Evolutionary conservation across 306 rosid genomes (phyloP).

Genomic region (Lathyrus tuberosus): DNA sequence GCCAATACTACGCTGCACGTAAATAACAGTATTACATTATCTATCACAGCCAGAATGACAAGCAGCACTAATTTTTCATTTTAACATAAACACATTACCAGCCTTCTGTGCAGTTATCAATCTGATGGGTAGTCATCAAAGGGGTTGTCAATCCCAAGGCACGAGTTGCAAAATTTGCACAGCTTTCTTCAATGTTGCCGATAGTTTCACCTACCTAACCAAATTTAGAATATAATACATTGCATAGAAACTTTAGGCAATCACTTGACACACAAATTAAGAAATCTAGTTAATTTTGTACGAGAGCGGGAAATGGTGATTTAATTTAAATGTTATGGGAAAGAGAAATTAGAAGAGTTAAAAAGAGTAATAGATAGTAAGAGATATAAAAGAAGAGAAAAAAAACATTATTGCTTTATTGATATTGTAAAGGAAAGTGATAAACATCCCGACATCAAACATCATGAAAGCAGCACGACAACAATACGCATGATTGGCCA

Average conservation of each 20-base stretch:
- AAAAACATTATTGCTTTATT: too few species aligned
- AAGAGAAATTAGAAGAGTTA: too few species aligned
- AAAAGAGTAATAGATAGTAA: too few species aligned
- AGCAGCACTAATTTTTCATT: not conserved
- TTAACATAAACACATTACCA: slow-evolving; percentile 58
- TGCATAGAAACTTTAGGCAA: slow-evolving; percentile 28
- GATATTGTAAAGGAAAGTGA: too few species aligned
- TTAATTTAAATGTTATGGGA: too few species aligned
- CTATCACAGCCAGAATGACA: slow-evolving; percentile 29
- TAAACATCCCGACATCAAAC: too few species aligned
- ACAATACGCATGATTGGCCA: too few species aligned
- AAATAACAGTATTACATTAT: slow-evolving; percentile 42
- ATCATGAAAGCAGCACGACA: too few species aligned
- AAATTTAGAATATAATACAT: slow-evolving; percentile 7
- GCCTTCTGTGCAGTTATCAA: slow-evolving; percentile 97
- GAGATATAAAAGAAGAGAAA: too few species aligned
- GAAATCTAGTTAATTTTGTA: too few species aligned
- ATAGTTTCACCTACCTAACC: slow-evolving; percentile 90
- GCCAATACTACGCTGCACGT: slow-evolving; percentile 82
- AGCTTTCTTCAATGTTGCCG: slow-evolving; percentile 83
- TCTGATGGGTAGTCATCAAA: slow-evolving; percentile 89
- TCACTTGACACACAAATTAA: not conserved
- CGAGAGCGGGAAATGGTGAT: too few species aligned
- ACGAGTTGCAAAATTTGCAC: slow-evolving; percentile 86
- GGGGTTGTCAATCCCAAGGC: slow-evolving; percentile 78